A percentile compares a stretch with the other conserved stretches of the same genome.
These are phyloP conservation scores for Colletotrichum godetiae DNA, from an alignment of 2,329 filamentous ascomycete species.

Conservation along the genomic window DNA sequence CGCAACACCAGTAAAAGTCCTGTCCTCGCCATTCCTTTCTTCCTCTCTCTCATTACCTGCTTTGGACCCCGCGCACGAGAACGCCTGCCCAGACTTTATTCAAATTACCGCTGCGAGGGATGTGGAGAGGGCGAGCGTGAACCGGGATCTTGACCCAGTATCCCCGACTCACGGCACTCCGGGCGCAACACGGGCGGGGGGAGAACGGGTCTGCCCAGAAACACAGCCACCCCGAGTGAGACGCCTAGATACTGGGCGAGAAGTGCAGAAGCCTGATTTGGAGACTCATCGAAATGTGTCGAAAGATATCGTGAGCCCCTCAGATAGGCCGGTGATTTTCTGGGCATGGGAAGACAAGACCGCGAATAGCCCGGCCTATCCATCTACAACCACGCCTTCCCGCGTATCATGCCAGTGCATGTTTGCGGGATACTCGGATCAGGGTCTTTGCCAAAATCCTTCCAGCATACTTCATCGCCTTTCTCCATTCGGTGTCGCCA, in stretches of 20 bases:
- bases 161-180: constrained; percentile 24
- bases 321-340: constrained; percentile 9
- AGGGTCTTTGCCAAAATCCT: constrained; percentile 1
- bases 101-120: constrained; percentile 16
- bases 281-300: constrained; percentile 22
- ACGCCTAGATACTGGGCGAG: constrained; percentile 31
- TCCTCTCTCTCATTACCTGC: not conserved
- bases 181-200: constrained; percentile 32
- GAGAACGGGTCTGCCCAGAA: constrained; percentile 32
- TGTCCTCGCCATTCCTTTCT: not conserved
- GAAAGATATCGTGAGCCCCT: constrained; percentile 18
- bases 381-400: constrained; percentile 4
- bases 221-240: constrained; percentile 35
- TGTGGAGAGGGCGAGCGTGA: constrained; percentile 17
- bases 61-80: constrained; percentile 14
- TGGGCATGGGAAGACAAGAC: constrained; percentile 1
- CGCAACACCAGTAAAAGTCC: not conserved
- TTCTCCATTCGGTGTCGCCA: constrained; percentile 10
- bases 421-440: constrained; percentile 22
- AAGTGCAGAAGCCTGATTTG: not conserved
- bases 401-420: not conserved
- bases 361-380: constrained; percentile 1
- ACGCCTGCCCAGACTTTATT: constrained; percentile 23
- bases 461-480: not conserved
- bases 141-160: constrained; percentile 20